A percentile compares a stretch with the other conserved stretches of the same genome.
These are phyloP conservation scores for Cicer arietinum DNA, from an alignment of 306 rosid species.

Conservation along the genomic window DNA sequence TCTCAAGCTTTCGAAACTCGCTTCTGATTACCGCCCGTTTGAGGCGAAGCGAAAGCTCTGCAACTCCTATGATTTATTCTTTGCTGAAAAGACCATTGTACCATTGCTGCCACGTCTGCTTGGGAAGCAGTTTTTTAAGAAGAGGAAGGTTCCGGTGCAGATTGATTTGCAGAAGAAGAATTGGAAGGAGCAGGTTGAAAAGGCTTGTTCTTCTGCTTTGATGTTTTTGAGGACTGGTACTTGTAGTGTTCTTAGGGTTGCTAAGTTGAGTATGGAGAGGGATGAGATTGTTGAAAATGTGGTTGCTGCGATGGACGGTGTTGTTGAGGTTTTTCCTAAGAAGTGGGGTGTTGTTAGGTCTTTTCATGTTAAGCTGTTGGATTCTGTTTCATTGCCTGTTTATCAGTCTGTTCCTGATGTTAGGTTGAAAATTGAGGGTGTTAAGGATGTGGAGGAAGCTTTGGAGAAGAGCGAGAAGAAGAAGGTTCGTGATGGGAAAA, in stretches of 20 bases:
- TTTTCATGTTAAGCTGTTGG: conserved; percentile 74
- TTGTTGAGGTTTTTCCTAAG: conserved; percentile 65
- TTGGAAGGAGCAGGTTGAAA: conserved; percentile 85
- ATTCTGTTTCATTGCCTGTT: conserved; percentile 69
- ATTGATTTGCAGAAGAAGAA: conserved; percentile 68
- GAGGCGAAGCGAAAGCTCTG: conserved; percentile 77
- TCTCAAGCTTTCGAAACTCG: conserved; percentile 70
- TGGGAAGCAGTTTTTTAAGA: conserved; percentile 83
- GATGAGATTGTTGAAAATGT: conserved; percentile 69
- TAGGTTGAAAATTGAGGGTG: conserved; percentile 65
- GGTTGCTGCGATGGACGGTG: conserved; percentile 57
- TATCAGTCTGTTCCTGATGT: conserved; percentile 68
- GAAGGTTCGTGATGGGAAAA: conserved; percentile 33
- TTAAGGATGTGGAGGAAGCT: conserved; percentile 6
- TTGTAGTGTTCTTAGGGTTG: conserved; percentile 79
- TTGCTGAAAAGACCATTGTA: conserved; percentile 66
- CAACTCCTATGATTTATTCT: conserved; percentile 66
- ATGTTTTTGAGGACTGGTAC: conserved; percentile 71
- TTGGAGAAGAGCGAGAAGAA: conserved; percentile 7
- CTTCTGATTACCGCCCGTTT: conserved; percentile 68
- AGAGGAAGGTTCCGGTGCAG: conserved; percentile 80
- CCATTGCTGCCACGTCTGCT: conserved; percentile 60
- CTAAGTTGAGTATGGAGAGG: conserved; percentile 54
- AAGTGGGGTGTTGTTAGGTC: conserved; percentile 84
- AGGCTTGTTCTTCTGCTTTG: conserved; percentile 55